A percentile compares a stretch with the other conserved stretches of the same genome.
Evolutionary conservation across 2,329 filamentous ascomycete species (phyloP).

Genomic region (Pseudophaeomoniella oleicola): DNA sequence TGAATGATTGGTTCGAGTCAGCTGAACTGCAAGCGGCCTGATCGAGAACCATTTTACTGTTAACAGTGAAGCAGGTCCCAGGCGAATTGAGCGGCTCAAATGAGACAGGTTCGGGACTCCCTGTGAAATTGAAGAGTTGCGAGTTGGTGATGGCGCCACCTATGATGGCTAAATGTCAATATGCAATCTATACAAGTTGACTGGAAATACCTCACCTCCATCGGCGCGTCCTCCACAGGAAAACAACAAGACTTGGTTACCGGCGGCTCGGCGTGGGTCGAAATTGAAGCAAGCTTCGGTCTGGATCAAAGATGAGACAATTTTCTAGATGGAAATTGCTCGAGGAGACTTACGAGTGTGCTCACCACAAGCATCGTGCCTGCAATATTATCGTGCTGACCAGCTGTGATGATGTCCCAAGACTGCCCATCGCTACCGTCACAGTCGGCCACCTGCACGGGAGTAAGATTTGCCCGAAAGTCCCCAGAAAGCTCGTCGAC

Average conservation of each 20-base stretch:
- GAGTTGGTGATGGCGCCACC: constrained; percentile 6
- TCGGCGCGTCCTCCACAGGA: constrained; percentile 45
- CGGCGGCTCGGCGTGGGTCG: constrained; percentile 35
- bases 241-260: constrained; percentile 41
- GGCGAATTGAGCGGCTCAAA: constrained; percentile 5
- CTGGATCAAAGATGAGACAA: constrained; percentile 8
- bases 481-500: constrained; percentile 38
- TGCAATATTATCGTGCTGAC: constrained; percentile 35
- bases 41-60: constrained; percentile 4
- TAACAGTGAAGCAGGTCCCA: constrained; percentile 7
- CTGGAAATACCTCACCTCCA: constrained; percentile 31
- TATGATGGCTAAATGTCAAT: background rate
- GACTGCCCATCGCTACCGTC: constrained; percentile 30
- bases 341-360: constrained; percentile 25
- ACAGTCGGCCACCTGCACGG: constrained; percentile 31
- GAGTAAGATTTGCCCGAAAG: constrained; percentile 40
- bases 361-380: constrained; percentile 39
- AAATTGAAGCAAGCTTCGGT: constrained; percentile 47
- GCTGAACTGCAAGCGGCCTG: constrained; percentile 5
- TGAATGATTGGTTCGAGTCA: constrained; percentile 6
- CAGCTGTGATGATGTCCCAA: constrained; percentile 37
- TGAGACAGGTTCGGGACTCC: constrained; percentile 5
- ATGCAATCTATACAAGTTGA: too few relatives aligned
- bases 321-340: background rate
- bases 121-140: constrained; percentile 7